Evolutionary conservation across 345 rosid genomes (phyloP), one percentile per base, ranked within the genome.

Genomic region (Populus euphratica): DNA sequence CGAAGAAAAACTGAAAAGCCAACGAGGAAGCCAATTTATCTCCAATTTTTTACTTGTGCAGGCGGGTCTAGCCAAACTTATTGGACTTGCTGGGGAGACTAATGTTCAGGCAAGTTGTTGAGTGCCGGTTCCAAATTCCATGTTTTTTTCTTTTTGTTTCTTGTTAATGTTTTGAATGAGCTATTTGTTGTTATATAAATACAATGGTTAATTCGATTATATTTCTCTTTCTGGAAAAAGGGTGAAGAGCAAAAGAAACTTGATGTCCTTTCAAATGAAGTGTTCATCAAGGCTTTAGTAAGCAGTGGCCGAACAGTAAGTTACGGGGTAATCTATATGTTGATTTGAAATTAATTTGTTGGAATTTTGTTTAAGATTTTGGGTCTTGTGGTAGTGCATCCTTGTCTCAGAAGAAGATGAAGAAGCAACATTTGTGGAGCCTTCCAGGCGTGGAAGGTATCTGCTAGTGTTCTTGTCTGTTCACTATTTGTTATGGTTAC

Each of bases 161-260:
- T 25, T 23, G 66, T 76, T 69, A 29, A 33, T 63, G 68, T 38
- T 27, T 6, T 65, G 18, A 27, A 14, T 2, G 29, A 69, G 35
- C 61, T 68, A 27, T 12, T 49, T 39, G 5, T 14, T 31, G 12
- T 36, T n/a, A 31, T 17, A 20, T 61, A 44, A 73, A 27, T 31
- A 38, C 5, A 31, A 14, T 65, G 44, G 23, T 27, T 76, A 38
- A 18, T 21, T n/a, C 29, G n/a, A 20, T 35, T 20, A 14, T 38
- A 29, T 43, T 65, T 54, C 12, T 4, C 17, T 35, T 36, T 23
- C 17, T n/a, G 39, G 41, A 8, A 18, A 35, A 76, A 92, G 99
- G 99, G 99, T 70, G 99, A 96, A 80, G 98, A 96, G 86, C 99
- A 96, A 84, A 96, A 96, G 94, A 93, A 96, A 64, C 84, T 96